Evolutionary conservation across 1,284 basidiomycete genomes (phyloP), one percentile per base, ranked within the genome.

Genomic region (Ceratobasidium sp.): DNA sequence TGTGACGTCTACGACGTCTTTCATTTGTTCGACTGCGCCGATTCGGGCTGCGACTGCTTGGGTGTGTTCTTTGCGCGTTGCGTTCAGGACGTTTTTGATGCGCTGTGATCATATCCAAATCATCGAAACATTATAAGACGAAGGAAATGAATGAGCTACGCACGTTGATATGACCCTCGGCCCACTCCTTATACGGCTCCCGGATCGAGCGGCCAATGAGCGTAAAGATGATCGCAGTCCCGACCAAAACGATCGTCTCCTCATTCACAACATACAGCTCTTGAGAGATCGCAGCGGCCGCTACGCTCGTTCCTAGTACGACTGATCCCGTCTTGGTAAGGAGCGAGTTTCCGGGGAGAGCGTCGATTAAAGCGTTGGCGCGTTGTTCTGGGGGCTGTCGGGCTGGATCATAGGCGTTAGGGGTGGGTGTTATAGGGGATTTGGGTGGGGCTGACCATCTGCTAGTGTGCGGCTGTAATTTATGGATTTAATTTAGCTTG

Each of bases 231-330:
- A 98, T 92, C 81, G 94, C 88, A 81, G 94, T 95, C 67, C 94
- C 97, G 73, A 92, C 87, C 53, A 92, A 89, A 51, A 96, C 88
- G 78, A 97, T 90, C 45, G 93, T 92, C 88, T 98, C 96, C 86
- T 98, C 97, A 85, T 98, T 98, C 82, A 97, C 90, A 78, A 99
- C 97, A 84, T 98, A 99, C 76, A 99, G 91, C 87, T 99, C 97
- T 84, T 96, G 94, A 51, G 96, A 98, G 86, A 99, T 97, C 83
- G 96, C 97, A 26, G 96, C 91, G 35, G 97, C 97, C 78, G 93
- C 87, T 78, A 96, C 88, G 83, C 95, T 96, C 51, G 95, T 94
- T 82, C 96, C 95, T 79, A 98, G 91, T 82, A 98, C 88, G 82
- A 97, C 92, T 79, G 94, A 91, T 79, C 96, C 95, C 69, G 94